phyloP scores from a whole-genome alignment of 352 stramenopile species.

The Pseudoperonospora humuli region DNA sequence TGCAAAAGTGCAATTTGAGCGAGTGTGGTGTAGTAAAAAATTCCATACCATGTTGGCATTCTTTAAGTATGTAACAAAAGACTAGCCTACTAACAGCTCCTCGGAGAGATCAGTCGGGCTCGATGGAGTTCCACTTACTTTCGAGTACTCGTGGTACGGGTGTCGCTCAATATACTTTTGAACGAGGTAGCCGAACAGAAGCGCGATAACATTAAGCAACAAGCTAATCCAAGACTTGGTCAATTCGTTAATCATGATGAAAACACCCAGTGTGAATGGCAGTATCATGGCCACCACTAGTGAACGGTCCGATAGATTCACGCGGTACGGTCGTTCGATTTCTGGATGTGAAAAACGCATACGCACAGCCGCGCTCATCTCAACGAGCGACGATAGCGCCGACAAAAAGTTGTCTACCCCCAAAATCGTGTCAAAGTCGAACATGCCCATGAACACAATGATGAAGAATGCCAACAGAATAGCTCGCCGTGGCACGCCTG shows the following conservation, averaged over 20 bases:
- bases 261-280: constrained; percentile 41
- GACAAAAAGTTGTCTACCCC: constrained; percentile 79
- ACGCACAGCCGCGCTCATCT: constrained; percentile 67
- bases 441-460: constrained; percentile 70
- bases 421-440: constrained; percentile 78
- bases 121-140: constrained; percentile 29
- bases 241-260: constrained; percentile 77
- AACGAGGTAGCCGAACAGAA: constrained; percentile 38
- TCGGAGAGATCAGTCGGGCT: constrained; percentile 38
- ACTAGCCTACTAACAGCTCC: constrained; percentile 33
- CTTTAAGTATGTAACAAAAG: no score
- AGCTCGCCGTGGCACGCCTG: constrained; percentile 53
- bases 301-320: constrained; percentile 55
- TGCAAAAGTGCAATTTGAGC: no score
- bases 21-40: no score
- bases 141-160: constrained; percentile 56
- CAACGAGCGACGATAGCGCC: constrained; percentile 57
- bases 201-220: constrained; percentile 41
- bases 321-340: constrained; percentile 64
- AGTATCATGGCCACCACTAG: constrained; percentile 51
- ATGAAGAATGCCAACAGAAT: constrained; percentile 72
- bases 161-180: constrained; percentile 60
- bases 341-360: constrained; percentile 73
- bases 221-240: constrained; percentile 70
- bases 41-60: no score